Evolutionary conservation across 108 stramenopile species (phyloP), one percentile per base, ranked within the genome.

Genomic region (Skeletonema grethae): DNA sequence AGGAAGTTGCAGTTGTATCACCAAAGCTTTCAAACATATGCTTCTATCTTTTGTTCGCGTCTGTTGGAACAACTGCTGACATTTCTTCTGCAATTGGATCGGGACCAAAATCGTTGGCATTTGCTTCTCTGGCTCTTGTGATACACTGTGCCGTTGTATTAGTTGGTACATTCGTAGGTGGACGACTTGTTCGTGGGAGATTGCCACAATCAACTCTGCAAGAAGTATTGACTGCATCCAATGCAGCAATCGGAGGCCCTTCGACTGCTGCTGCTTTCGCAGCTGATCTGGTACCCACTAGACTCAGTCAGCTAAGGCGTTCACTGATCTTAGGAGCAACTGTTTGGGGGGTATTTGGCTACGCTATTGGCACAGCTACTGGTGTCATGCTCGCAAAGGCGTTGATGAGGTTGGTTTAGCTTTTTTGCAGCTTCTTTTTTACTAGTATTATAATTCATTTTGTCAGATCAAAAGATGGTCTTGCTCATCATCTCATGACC

Each of bases 211-310:
- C 84, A 29, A 68, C 64, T 22, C 65, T 86, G 73, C 82, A 88
- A 67, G 90, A 93, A 73, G 55, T 88, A 10, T 77, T 88, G 59
- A 83, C 87, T 32, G 92, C 92, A 38, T 88, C 87, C 10, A 93
- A 93, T 69, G 92, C 89, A n/a, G 92, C 89, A 4, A 89, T 93
- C 35, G 92, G 89, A 18, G 92, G 92, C 7, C 88, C 92, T 0
- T 84, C 86, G 10, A 93, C 92, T 0, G 92, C 92, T 4, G 92
- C 89, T 9, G 85, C 88, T 36, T 90, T 93, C 74, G 88, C 75
- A 36, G 82, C 35, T 48, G 83, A 69, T 60, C 68, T 72, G 22
- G 68, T 43, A 28, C 60, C 45, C 13, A 61, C 5, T 12, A 4
- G 30, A 46, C 46, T 9, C 16, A 24, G 5, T 16, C 56, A 67